Percentiles rank a stretch among this genome's conserved stretches.
Evolutionary conservation across 2,329 filamentous ascomycete genomes (phyloP).

Genomic region (Corynespora cassiicola): DNA sequence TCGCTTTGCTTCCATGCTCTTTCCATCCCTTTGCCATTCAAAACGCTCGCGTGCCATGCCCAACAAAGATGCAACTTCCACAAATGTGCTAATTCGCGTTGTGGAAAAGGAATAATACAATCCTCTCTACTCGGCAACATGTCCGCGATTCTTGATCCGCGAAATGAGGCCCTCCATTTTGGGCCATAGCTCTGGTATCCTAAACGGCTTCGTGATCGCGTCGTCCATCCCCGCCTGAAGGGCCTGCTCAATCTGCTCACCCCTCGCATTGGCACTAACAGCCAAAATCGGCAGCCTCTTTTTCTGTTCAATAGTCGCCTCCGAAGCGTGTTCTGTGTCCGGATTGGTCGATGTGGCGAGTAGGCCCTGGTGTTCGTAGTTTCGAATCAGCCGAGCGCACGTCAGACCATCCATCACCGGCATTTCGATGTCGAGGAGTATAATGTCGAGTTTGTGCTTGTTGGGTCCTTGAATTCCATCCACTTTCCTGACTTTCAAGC

Average conservation of each 20-base stretch:
- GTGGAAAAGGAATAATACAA: no score
- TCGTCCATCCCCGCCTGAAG: constrained; percentile 40
- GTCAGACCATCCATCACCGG: constrained; percentile 42
- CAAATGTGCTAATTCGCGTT: no score
- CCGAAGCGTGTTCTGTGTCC: no score
- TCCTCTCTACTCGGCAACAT: no score
- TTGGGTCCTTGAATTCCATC: no score
- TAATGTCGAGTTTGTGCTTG: constrained; percentile 25
- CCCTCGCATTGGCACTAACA: constrained; percentile 43
- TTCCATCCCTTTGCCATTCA: no score
- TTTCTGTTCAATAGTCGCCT: constrained; percentile 6
- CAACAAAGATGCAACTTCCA: no score
- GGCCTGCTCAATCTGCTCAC: constrained; percentile 37
- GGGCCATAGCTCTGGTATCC: constrained; percentile 29
- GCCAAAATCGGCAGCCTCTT: constrained; percentile 35
- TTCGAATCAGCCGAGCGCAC: constrained; percentile 33
- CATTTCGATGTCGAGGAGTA: constrained; percentile 45
- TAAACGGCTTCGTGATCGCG: constrained; percentile 32
- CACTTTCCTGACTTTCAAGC: no score
- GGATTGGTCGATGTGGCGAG: constrained; percentile 13
- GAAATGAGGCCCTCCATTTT: constrained; percentile 20
- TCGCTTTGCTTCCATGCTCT: no score
- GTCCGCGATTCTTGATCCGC: constrained; percentile 15
- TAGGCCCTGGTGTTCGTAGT: constrained; percentile 30
- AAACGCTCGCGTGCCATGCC: no score